Base-by-base conservation (phyloP, 345 rosid genomes). In the Eucalyptus decipiens region DNA sequence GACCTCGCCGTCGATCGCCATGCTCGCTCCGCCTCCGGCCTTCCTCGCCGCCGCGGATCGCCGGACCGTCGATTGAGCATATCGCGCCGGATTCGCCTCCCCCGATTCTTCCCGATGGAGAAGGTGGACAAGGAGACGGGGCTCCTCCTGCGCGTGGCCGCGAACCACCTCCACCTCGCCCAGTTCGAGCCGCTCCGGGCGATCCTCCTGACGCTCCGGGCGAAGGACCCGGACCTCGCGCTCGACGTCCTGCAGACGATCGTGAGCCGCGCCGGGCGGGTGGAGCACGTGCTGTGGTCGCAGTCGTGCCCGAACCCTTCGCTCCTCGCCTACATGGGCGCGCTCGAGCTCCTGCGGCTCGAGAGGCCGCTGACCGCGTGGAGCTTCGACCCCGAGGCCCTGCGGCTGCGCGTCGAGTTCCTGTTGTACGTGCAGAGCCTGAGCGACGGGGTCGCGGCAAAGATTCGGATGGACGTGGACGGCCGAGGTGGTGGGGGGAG, bases 161-260 rank as follows among this genome's bases (percentile, higher is more conserved):
- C 97, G 86, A 97, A 97, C 92, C 97, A 97, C 91, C 98, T 97
- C 86, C 92, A 95, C 90, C 93, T 97, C 32, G 97, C 97, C 52
- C 99, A 97, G 69, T 96, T 96, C 95, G 99, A 97, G 96, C 96
- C 99, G 30, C 90, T 97, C 37, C 95, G 98, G 42, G 99, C 99
- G 76, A 91, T 94, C 80, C 93, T 97, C n/a, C 94, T 93, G 47
- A 90, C 98, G 87, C 96, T 97, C 90, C 96, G 97, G 30, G 88
- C 94, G 80, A 94, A 94, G 83, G 92, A 92, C 87, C 96, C 98
- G 4, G 98, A 94, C 89, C 95, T 97, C 58, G 95, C 99, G 34
- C 92, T 91, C 87, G 89, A 95, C 34, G 89, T 97, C 65, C 98
- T 97, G 88, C 98, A 94, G 90, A 93, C 98, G 28, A 94, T 97